Evolutionary conservation across 2,329 filamentous ascomycete genomes (phyloP).

Genomic region (Pyricularia pennisetigena): DNA sequence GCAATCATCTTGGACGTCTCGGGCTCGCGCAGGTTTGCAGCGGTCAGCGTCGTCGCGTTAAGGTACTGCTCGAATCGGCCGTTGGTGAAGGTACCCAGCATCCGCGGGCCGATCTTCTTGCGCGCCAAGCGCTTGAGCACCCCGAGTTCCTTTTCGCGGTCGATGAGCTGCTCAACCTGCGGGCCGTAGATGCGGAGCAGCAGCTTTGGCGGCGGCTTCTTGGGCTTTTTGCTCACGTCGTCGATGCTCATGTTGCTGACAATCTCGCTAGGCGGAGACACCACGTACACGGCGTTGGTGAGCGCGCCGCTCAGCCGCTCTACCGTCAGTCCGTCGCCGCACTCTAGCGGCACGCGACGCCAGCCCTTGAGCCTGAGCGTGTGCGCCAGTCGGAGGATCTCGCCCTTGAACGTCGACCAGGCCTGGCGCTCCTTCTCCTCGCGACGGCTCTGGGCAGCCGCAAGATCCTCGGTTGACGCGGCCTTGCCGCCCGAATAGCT

Average conservation of each 20-base stretch:
- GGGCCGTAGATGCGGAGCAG: slow-evolving; percentile 89
- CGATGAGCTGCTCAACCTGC: slow-evolving; percentile 91
- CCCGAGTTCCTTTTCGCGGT: slow-evolving; percentile 79
- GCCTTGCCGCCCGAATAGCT: slow-evolving; percentile 39
- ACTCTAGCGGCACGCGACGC: slow-evolving; percentile 69
- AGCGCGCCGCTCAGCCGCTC: slow-evolving; percentile 79
- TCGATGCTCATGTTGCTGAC: slow-evolving; percentile 8
- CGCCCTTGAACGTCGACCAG: slow-evolving; percentile 83
- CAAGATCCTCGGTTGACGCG: slow-evolving; percentile 9
- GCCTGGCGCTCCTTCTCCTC: slow-evolving; percentile 61
- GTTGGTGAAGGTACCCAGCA: slow-evolving; percentile 88
- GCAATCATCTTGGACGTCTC: slow-evolving; percentile 88
- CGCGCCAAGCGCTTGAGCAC: slow-evolving; percentile 78
- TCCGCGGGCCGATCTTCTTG: slow-evolving; percentile 85
- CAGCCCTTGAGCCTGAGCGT: slow-evolving; percentile 87
- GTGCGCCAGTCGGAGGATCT: slow-evolving; percentile 82
- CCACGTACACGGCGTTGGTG: slow-evolving; percentile 94
- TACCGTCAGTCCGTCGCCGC: slow-evolving; percentile 58
- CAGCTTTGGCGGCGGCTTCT: slow-evolving; percentile 53
- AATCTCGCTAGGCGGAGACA: slow-evolving; percentile 65
- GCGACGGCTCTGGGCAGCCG: slow-evolving; percentile 29
- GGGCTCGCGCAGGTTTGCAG: slow-evolving; percentile 65
- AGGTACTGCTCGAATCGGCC: slow-evolving; percentile 95
- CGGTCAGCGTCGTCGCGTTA: slow-evolving; percentile 70
- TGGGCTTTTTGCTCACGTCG: slow-evolving; percentile 18